Conservation (phyloP, 1,139 yeast species). For the Casaregolazyma lundiana region DNA sequence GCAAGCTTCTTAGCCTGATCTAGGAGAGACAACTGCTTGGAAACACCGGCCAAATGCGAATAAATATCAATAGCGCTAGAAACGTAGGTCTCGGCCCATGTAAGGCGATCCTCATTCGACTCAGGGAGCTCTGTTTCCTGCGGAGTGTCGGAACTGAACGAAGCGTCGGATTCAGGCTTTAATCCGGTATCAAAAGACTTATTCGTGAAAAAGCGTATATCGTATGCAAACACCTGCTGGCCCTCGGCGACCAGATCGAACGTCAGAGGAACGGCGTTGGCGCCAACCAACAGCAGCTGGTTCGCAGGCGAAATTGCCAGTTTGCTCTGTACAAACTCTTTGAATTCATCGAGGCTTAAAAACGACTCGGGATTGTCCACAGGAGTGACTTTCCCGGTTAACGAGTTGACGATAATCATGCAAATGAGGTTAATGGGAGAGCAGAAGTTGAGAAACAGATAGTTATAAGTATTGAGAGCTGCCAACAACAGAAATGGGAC, state of each 20-base stretch:
- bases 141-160: neutral
- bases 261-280: conserved; percentile 27
- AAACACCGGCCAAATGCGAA: neutral
- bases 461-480: too few relatives aligned
- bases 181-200: too few relatives aligned
- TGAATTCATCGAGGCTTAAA: conserved; percentile 22
- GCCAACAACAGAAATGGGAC: too few relatives aligned
- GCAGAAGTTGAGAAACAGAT: neutral
- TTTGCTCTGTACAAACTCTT: conserved; percentile 16
- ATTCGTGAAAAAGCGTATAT: conserved; percentile 19
- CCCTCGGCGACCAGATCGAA: conserved; percentile 28
- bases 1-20: conserved; percentile 29
- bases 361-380: conserved; percentile 9
- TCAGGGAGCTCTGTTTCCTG: neutral
- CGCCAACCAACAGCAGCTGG: conserved; percentile 30
- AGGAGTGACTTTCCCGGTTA: conserved; percentile 5
- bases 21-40: conserved; percentile 20
- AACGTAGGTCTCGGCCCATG: conserved; percentile 18
- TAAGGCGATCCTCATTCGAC: neutral
- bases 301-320: conserved; percentile 22
- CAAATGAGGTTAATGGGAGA: neutral
- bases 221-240: conserved; percentile 27
- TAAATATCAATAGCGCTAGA: conserved; percentile 12
- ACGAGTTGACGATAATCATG: conserved; percentile 6
- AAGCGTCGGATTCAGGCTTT: conserved; percentile 1